Base-by-base conservation (phyloP, 1,139 yeast species). In the Debaryomyces nepalensis region DNA sequence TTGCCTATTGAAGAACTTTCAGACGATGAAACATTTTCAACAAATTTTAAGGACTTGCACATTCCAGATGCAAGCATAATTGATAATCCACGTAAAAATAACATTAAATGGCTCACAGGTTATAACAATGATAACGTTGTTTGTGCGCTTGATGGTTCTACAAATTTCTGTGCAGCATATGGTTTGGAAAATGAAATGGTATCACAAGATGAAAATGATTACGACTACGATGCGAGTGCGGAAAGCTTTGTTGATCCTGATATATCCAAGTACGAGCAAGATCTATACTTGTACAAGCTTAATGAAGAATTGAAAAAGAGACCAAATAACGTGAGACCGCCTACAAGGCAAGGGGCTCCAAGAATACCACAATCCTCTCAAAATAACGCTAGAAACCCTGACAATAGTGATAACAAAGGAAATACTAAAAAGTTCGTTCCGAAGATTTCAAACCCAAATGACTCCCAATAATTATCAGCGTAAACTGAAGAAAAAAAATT, bases 111-210 rank as follows among this genome's bases (percentile, higher is more conserved):
- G 23, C 35, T 40, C 5, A 30, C 43, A 7, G 69, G 69, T 1
- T 61, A 42, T 47, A 63, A 58, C 33, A 58, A 66, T 39, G 67
- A 66, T 40, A 65, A 63, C 41, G 55, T 68, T 5, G 51, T 50
- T 1, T 68, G 73, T 55, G 73, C 72, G 1, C 42, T 67, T 37
- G 44, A 53, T 10, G 52, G 46, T 1, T 65, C 71, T 2, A 37
- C 41, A 4, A 41, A 55, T 10, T 66, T 61, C 45, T 68, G 73
- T 48, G 36, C 41, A 3, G 47, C 22, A 0, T 63, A 59, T 35
- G 68, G 64, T 14, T 31, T 42, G 31, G 47, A 44, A 18, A 43
- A 43, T 23, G 43, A 43, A 22, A 19, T 10, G n/a, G n/a, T 8
- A 5, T 26, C 33, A 5, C 27, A 33, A 29, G 34, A 39, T n/a